These are phyloP conservation scores for Paramecium biaurelia DNA, from an alignment of 73 alveolate species.

Conservation along the genomic window DNA sequence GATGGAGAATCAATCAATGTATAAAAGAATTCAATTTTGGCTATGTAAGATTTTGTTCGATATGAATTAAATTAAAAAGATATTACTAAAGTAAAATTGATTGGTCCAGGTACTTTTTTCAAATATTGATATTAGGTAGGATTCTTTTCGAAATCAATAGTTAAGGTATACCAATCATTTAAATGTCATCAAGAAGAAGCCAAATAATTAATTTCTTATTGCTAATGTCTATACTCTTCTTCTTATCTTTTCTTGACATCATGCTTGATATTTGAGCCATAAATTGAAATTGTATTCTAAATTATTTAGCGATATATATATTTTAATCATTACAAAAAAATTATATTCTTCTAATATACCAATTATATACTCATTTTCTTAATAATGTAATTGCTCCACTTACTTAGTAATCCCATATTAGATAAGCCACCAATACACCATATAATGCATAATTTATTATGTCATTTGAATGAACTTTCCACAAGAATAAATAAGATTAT, in stretches of 20 bases:
- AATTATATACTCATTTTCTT: neutral
- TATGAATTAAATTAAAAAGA: neutral
- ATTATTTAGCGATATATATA: no score
- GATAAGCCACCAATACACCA: neutral
- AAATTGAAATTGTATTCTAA: neutral
- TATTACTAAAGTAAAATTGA: neutral
- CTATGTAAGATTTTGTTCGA: neutral
- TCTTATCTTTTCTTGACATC: neutral
- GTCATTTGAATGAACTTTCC: constrained; percentile 10
- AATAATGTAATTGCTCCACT: neutral
- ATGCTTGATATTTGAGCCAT: neutral
- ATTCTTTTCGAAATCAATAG: neutral
- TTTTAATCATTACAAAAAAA: no score
- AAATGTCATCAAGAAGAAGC: neutral
- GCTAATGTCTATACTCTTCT: neutral
- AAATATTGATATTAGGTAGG: neutral
- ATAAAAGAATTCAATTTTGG: neutral
- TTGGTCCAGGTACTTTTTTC: neutral
- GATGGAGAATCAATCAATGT: neutral
- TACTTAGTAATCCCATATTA: neutral
- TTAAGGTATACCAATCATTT: neutral
- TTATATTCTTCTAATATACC: neutral
- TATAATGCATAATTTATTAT: neutral
- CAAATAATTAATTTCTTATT: neutral
- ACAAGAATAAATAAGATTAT: neutral